phyloP scores from a whole-genome alignment of 345 rosid genomes.

The Eucalyptus camaldulensis region DNA sequence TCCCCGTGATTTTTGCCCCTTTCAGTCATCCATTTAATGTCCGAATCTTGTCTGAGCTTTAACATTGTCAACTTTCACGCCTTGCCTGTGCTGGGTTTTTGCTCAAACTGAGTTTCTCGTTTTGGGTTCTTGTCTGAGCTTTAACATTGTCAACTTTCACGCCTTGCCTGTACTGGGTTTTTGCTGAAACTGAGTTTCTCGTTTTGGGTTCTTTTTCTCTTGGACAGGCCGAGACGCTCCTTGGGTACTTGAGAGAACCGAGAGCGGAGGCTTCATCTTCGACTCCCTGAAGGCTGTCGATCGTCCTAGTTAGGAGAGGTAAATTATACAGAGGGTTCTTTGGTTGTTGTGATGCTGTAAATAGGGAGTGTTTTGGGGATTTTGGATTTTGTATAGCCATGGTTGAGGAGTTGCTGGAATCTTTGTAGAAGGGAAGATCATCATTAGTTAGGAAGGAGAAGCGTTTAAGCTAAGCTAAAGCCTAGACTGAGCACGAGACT shows the following conservation, averaged over 20 bases:
- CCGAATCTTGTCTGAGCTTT: neutral
- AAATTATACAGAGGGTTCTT: neutral
- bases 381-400: neutral
- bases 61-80: neutral
- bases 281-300: slow-evolving; percentile 5
- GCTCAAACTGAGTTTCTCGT: neutral
- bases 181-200: neutral
- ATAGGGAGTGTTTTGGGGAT: neutral
- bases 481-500: neutral
- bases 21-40: neutral
- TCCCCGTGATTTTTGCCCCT: neutral
- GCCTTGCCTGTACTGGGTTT: neutral
- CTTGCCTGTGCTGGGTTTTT: neutral
- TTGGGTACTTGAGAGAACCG: slow-evolving; percentile 37
- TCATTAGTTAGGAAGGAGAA: neutral
- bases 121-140: neutral
- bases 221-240: slow-evolving; percentile 81
- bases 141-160: neutral
- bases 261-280: slow-evolving; percentile 34
- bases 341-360: neutral
- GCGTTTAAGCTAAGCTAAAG: neutral
- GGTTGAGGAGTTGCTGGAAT: neutral
- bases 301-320: neutral
- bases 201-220: neutral
- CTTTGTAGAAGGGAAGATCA: neutral